Evolutionary conservation across 306 rosid species (phyloP), one percentile per base, ranked within the genome.

Genomic region (Spatholobus suberectus): DNA sequence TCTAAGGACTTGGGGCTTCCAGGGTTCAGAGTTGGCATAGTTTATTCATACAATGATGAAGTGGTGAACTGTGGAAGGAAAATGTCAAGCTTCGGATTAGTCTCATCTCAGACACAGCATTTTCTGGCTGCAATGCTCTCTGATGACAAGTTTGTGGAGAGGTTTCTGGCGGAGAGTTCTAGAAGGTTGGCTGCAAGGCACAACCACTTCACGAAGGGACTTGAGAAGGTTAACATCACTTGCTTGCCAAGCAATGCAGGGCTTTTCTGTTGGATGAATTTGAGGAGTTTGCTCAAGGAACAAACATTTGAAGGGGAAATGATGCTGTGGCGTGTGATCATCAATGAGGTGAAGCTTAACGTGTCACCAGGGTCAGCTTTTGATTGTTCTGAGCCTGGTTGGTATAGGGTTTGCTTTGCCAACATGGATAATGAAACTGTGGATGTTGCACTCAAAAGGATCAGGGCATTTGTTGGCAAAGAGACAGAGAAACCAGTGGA

Each of bases 1-100:
- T 96, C 99, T 2, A 93, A 96, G 73, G 99, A 93, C 75, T 81
- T 96, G 98, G 99, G 99, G 0, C 74, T 96, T 17, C 99, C 99
- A 0, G 99, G 99, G 1, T 80, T 96, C 0, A 61, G 99, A 27
- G 96, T 96, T 4, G 99, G 99, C 3, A 87, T 96, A 5, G 91
- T 96, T 63, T 96, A 93, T 71, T 96, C 99, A 4, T 92, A 81
- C 85, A 96, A 93, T 9, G 96, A 93, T 7, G 54, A 3, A 0
- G 98, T 93, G 1, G 94, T 96, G 2, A 80, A 21, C 11, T 46
- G 59, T 8, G 93, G 84, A 13, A 82, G 98, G 1, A 91, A 86
- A 70, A 96, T 96, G 99, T 96, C 99, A 1, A 96, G 99, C 23
- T 96, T 93, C 6, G 98, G 98, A 9, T 69, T 96, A 24, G 91